These are phyloP conservation scores for Circinella umbellata DNA, from an alignment of 371 early-diverging fungal species.

Conservation along the genomic window DNA sequence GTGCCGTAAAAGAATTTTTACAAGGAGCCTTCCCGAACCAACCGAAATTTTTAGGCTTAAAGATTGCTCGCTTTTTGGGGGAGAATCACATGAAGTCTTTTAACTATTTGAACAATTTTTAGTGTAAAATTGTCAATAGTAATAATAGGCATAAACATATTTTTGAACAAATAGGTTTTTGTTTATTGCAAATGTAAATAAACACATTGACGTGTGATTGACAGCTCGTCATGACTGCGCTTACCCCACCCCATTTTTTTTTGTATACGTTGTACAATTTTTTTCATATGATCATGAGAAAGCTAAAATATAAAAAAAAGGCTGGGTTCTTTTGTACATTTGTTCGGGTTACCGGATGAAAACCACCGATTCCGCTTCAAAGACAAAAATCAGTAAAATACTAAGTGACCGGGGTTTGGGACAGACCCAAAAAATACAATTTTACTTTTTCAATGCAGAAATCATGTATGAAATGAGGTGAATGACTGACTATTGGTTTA, in stretches of 20 bases:
- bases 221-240: not conserved
- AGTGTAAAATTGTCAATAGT: not conserved
- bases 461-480: too few species aligned
- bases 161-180: too few species aligned
- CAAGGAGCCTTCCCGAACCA: slow-evolving; percentile 1
- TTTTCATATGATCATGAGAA: slow-evolving; percentile 10
- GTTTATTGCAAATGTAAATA: not conserved
- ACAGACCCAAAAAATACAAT: too few species aligned
- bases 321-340: not conserved
- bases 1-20: not conserved
- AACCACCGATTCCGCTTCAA: slow-evolving; percentile 3
- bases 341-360: slow-evolving; percentile 2
- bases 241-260: not conserved
- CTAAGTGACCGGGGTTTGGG: too few species aligned
- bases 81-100: not conserved
- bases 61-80: not conserved
- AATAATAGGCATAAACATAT: too few species aligned
- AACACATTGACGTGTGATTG: not conserved
- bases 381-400: too few species aligned
- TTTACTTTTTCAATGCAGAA: too few species aligned
- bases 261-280: not conserved
- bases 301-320: not conserved
- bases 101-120: too few species aligned
- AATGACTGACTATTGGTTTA: too few species aligned
- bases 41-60: not conserved